Base-by-base conservation (phyloP, 2,329 filamentous ascomycete species). In the Cladosporium sp. region DNA sequence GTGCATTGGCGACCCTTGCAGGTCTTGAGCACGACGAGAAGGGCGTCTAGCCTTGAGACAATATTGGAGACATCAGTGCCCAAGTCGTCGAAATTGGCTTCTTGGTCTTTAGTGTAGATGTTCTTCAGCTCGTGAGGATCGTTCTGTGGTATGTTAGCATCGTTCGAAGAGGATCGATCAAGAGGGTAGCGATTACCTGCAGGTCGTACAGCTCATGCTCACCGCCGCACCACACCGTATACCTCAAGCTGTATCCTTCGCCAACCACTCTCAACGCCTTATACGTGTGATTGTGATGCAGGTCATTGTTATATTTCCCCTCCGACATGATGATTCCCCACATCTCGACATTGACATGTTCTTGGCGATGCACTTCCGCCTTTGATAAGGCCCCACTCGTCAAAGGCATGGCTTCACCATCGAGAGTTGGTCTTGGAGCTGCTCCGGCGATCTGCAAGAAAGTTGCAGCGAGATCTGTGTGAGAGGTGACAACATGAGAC, bases 211-310 rank as follows among this genome's bases (percentile, higher is more conserved):
- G 77, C 68, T 89, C 85, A 55, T 83, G 81, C 66, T 88, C 86
- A 52, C 85, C 84, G 6, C 74, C 87, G 66, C 87, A 89, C 85
- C 86, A 89, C 0, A 88, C 84, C 0, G 84, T 80, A 65, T 89
- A 89, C 63, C 84, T 84, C 7, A 89, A 68, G 64, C 81, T 83
- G 66, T 88, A 88, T 1, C 43, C 60, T 7, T 65, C 58, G n/a
- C 63, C 64, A 4, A 66, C 58, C 2, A 70, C 19, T 1, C 69
- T 61, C 5, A 71, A 62, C 2, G 68, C 66, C 45, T 70, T 71
- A 61, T 71, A 71, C 1, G 69, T 70, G 28, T 70, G 65, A 58
- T 70, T 70, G n/a, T 63, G 34, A 17, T 56, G 54, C 42, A 56
- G 17, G n/a, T 56, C 43, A 9, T 25, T 43, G 34, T 63, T 67